phyloP scores from a whole-genome alignment of 2,329 filamentous ascomycete genomes.

The Exophiala dermatitidis region DNA sequence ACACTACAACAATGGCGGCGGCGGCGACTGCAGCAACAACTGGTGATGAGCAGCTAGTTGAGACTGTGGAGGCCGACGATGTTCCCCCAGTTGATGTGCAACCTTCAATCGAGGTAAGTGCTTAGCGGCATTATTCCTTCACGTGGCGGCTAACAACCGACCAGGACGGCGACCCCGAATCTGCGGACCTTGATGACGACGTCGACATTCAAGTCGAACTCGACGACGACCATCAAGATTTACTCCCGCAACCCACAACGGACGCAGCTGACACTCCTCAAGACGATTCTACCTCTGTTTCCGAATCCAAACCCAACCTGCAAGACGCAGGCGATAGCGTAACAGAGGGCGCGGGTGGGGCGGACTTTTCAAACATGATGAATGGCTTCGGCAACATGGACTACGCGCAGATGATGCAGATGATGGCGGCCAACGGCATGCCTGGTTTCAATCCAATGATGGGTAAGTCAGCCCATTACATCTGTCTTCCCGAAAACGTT shows the following conservation, averaged over 20 bases:
- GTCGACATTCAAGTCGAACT: conserved; percentile 27
- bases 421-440: conserved; percentile 42
- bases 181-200: conserved; percentile 22
- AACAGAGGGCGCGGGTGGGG: conserved; percentile 19
- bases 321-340: conserved; percentile 5
- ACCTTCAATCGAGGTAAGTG: conserved; percentile 22
- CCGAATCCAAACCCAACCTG: conserved; percentile 4
- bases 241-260: conserved; percentile 10
- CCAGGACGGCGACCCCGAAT: conserved; percentile 17
- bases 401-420: conserved; percentile 66
- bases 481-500: conserved; percentile 11
- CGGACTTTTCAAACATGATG: conserved; percentile 50
- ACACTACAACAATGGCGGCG: not conserved
- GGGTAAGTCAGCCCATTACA: conserved; percentile 55
- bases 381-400: conserved; percentile 51
- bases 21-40: conserved; percentile 6
- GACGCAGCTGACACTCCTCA: conserved; percentile 10
- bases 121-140: not conserved
- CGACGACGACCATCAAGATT: conserved; percentile 21
- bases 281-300: conserved; percentile 5
- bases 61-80: conserved; percentile 18
- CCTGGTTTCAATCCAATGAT: conserved; percentile 52
- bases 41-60: conserved; percentile 11
- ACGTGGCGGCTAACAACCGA: not conserved
- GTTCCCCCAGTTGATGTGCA: conserved; percentile 13